Base-by-base conservation (phyloP, 148 eudicot genomes). In the Spergularia marina region DNA sequence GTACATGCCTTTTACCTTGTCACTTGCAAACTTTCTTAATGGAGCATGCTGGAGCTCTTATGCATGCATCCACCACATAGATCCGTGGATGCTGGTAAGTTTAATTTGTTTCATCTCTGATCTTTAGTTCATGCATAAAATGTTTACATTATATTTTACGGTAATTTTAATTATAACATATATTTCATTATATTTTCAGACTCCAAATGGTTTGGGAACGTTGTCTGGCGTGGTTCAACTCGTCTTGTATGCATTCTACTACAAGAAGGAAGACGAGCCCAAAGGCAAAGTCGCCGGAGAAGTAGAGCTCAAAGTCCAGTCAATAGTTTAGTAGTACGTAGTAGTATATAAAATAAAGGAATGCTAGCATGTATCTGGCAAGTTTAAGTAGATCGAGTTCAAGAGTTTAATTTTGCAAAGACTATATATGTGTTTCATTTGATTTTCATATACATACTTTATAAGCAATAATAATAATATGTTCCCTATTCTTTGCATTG, bases 1-100 rank as follows among this genome's bases (percentile, higher is more conserved):
- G 66, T 95, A 74, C 88, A 89, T 95, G 97, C 99, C 99, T 0
- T 86, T 92, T n/a, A 75, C 64, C 65, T 59, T 95, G 40, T 86
- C 99, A 21, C 71, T 89, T 0, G 84, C 96, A n/a, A 83, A 72
- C 82, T 89, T 95, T 67, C 55, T 75, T 5, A 95, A 95, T 78
- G 91, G 92, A 1, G 21, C 70, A 52, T 59, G 85, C 11, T 95
- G 97, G 97, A 70, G 84, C 15, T 65, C 74, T 9, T 93, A 93
- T 55, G 87, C 96, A 0, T 59, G 78, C 68, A 79, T 93, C 53
- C 78, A 74, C 56, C 78, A 74, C 34, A 70, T 91, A 14, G 98
- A 93, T 79, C 77, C 75, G 17, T 86, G 85, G 83, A 68, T 93
- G 82, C 63, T 84, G 83, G 97, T 92, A 86, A 65, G 41, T 77